Evolutionary conservation across 371 early-diverging fungal species (phyloP), one percentile per base, ranked within the genome.

Genomic region (Rhizopus arrhizus): DNA sequence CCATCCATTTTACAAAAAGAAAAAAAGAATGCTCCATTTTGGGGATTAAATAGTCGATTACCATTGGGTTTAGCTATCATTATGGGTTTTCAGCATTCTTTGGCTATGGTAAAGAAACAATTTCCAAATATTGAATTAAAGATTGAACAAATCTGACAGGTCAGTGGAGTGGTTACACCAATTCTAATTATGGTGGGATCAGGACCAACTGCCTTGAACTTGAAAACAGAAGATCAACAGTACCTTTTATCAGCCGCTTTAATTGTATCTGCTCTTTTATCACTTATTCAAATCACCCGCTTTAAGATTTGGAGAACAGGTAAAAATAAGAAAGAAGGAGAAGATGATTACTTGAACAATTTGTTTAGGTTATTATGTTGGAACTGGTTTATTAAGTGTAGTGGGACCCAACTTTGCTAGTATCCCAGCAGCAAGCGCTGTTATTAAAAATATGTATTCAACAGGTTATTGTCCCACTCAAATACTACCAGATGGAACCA

Each of bases 81-180:
- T 15, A 80, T 86, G 77, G 87, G 87, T 5, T 81, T 86, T 46
- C 87, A 86, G 40, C 86, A 86, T 53, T 69, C 82, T 8, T 60
- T 86, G 38, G 81, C 85, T 29, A 66, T 67, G 67, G 72, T 71
- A 64, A 61, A 22, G 22, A 22, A 22, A 22, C 22, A 22, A 22
- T 22, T 22, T 22, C 22, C 22, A 1, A 22, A 22, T 22, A 22
- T 22, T 22, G 22, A 22, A 22, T 22, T 22, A 22, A 22, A 22
- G 22, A 22, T 22, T 22, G 22, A 22, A 22, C 22, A 22, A 22
- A 22, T 22, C 22, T 61, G 60, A 83, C 58, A 83, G 85, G 83
- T 76, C 70, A 80, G 81, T 38, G 86, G 84, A 57, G 79, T 85
- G 9, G 83, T 84, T 31, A 84, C 85, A 31, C 85, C 84, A n/a